Evolutionary conservation across 2,329 filamentous ascomycete species (phyloP).

Genomic region (Colletotrichum sidae): DNA sequence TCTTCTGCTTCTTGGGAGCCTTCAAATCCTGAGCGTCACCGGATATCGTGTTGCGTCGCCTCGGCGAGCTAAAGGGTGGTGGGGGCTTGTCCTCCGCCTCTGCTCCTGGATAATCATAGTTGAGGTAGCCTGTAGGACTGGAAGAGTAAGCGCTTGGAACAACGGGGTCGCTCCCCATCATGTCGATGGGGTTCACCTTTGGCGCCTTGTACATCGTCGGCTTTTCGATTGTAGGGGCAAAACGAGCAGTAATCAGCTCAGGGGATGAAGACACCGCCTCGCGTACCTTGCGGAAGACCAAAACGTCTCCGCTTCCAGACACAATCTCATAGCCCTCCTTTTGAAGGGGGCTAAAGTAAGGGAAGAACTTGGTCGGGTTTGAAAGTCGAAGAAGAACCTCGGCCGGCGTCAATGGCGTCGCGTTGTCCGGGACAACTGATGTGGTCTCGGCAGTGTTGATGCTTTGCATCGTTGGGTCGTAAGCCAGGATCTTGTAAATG

Average conservation of each 20-base stretch:
- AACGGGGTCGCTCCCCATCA: constrained; percentile 57
- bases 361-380: constrained; percentile 73
- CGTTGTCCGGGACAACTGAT: constrained; percentile 61
- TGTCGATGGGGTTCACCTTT: constrained; percentile 69
- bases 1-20: constrained; percentile 56
- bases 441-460: constrained; percentile 71
- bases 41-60: constrained; percentile 48
- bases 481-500: constrained; percentile 75
- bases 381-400: constrained; percentile 71
- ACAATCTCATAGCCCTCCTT: constrained; percentile 75
- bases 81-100: constrained; percentile 46
- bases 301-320: constrained; percentile 70
- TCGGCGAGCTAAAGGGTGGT: constrained; percentile 55
- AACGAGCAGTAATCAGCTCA: constrained; percentile 4
- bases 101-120: constrained; percentile 60
- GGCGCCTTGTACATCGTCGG: constrained; percentile 36
- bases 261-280: constrained; percentile 42
- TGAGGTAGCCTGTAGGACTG: constrained; percentile 74
- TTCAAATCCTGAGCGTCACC: constrained; percentile 53
- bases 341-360: constrained; percentile 69
- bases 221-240: constrained; percentile 26
- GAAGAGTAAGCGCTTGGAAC: constrained; percentile 66
- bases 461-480: constrained; percentile 68
- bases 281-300: constrained; percentile 74
- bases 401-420: constrained; percentile 66